Base-by-base conservation (phyloP, 768 basidiomycete genomes). In the Mycena vitilis region DNA sequence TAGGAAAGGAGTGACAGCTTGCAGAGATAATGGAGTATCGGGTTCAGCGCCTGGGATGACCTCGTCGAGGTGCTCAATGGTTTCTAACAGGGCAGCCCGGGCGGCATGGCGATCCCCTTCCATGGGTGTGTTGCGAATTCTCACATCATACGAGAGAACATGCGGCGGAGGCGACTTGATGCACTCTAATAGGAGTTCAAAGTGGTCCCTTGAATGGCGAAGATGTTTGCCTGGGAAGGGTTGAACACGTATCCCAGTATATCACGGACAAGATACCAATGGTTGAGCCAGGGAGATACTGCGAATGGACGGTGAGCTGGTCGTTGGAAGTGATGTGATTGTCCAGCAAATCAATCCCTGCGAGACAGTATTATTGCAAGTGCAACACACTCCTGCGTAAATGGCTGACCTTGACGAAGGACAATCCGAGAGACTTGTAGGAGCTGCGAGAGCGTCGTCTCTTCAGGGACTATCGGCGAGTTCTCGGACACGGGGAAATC, bases 171-270 rank as follows among this genome's bases (percentile, higher is more conserved):
- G 74, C 15, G 84, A 81, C 23, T 81, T 75, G 58, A 89, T 78
- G 52, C 84, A 86, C 40, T 90, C 87, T 49, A 89, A 74, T 7
- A 95, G 84, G 34, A 95, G 85, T 60, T 84, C 81, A 75, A 93
- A 95, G 74, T 95, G 95, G 74, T 95, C 94, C 63, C 91, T 85
- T 25, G 92, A 93, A 82, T 95, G 94, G 45, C 94, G 89, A 49
- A 95, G 76, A 76, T 95, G 94, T 80, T 95, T 95, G 56, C 94
- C 94, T 95, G 70, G 22, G 16, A 60, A 20, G 55, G 42, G n/a
- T 60, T 47, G 1, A 60, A 54, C 22, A 51, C 38, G 53, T 42
- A 63, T 44, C 6, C 7, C 38, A 56, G 13, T 49, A 42, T 18
- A 49, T 36, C 16, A 36, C 5, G 20, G 62, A 20, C 48, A 62